These are phyloP conservation scores for Extremus antarcticus DNA, from an alignment of 495 filamentous ascomycete species.

Conservation along the genomic window DNA sequence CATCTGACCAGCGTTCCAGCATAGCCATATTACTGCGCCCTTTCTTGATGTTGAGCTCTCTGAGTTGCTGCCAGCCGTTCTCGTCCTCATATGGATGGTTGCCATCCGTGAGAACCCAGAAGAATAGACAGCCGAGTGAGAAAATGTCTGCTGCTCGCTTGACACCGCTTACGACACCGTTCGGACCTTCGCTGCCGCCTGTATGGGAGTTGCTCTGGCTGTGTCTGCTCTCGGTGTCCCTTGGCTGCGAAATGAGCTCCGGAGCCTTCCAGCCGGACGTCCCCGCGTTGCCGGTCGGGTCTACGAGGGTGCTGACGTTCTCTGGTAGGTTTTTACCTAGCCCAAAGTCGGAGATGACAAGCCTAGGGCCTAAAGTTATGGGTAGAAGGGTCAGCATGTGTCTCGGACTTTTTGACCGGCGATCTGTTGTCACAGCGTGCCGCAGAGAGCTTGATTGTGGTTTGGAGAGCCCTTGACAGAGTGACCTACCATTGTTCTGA, in stretches of 20 bases:
- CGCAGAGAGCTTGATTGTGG: no score
- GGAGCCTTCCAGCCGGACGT: slow-evolving; percentile 95
- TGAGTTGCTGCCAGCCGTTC: slow-evolving; percentile 66
- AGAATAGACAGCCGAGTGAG: slow-evolving; percentile 89
- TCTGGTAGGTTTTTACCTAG: slow-evolving; percentile 97
- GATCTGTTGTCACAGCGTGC: no score
- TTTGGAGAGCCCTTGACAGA: no score
- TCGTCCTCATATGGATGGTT: slow-evolving; percentile 90
- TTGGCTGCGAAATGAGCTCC: slow-evolving; percentile 63
- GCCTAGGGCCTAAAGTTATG: no score
- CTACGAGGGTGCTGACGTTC: slow-evolving; percentile 86
- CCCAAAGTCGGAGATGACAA: slow-evolving; percentile 94
- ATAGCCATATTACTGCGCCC: slow-evolving; percentile 62
- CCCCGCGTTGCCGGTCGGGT: slow-evolving; percentile 86
- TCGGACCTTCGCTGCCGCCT: slow-evolving; percentile 21
- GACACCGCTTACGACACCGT: slow-evolving; percentile 53
- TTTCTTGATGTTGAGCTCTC: slow-evolving; percentile 92
- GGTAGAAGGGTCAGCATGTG: no score
- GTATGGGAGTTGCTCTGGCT: slow-evolving; percentile 28
- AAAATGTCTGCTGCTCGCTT: slow-evolving; percentile 96
- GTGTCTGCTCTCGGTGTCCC: slow-evolving; percentile 47
- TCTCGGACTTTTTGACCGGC: no score
- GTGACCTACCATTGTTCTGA: slow-evolving; percentile 34
- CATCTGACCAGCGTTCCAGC: slow-evolving; percentile 62
- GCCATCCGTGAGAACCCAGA: slow-evolving; percentile 85